Percentiles rank a stretch among this genome's conserved stretches.
Evolutionary conservation across 2,329 filamentous ascomycete species (phyloP).

Genomic region (Parastagonospora avenae): DNA sequence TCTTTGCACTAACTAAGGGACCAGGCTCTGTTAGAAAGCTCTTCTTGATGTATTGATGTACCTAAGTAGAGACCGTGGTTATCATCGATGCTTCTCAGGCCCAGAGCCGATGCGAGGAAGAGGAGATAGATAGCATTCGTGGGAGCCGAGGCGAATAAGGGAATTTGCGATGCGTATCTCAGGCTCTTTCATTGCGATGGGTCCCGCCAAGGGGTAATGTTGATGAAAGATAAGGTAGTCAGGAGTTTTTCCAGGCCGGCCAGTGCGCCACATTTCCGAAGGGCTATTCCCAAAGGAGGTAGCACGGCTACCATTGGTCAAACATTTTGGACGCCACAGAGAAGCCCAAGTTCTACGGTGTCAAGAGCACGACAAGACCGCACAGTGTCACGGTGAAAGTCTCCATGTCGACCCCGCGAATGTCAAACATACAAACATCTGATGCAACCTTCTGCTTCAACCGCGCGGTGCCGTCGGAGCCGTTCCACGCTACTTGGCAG

Average conservation of each 20-base stretch:
- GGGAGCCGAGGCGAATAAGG: not conserved
- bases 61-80: no score
- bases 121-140: no score
- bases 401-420: not conserved
- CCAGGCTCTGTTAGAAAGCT: no score
- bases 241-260: not conserved
- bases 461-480: constrained; percentile 4
- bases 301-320: not conserved
- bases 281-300: not conserved
- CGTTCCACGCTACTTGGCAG: constrained; percentile 4
- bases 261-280: not conserved
- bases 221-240: not conserved
- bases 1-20: no score
- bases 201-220: no score
- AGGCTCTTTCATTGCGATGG: no score
- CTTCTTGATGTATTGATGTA: no score
- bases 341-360: no score
- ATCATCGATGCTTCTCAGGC: no score
- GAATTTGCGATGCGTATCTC: not conserved
- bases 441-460: not conserved
- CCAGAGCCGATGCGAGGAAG: no score
- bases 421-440: not conserved
- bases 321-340: not conserved
- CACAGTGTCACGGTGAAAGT: no score
- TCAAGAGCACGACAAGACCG: no score